Base-by-base conservation (phyloP, 176 grass and related monocot species). In the barley (Hordeum vulgare) region DNA sequence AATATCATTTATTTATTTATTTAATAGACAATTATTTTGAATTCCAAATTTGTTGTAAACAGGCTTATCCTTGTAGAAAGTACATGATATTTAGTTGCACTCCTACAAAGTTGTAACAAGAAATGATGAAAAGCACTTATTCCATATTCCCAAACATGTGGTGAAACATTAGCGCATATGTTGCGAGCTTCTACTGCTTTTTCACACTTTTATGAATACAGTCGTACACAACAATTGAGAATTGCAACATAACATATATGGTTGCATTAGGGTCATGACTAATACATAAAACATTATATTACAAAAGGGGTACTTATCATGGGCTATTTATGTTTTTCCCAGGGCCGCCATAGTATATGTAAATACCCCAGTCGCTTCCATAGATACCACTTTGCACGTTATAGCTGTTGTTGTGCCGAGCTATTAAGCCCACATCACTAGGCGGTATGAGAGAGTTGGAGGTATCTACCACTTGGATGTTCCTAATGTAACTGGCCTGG, bases 311-410 rank as follows among this genome's bases (percentile, higher is more conserved):
- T 62, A 2, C 26, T 28, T 35, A 0, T 80, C 89, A 93, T 96
- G 88, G 94, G 74, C 91, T 93, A 33, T 85, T 87, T 18, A 77
- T 5, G 68, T 89, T 96, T 80, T 82, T 87, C 31, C 94, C 94
- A 4, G 94, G 88, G 7, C 94, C 90, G 1, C 94, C 94, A 57
- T 93, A 96, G 72, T 93, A 96, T 58, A 96, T 85, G 62, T 93
- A 91, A 2, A 80, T 87, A 20, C 94, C 90, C 88, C 84, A 93
- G 7, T 93, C 86, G 9, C 61, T 39, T 39, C 9, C 94, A 87
- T 90, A 89, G 59, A 75, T 93, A 74, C 94, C 94, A 59, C 88
- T 83, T 76, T 93, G 88, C 51, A 96, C 90, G 36, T 89, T 74
- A 49, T 96, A 96, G 79, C 88, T 87, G 65, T 89, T 93, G 71